Conservation (phyloP, 192 early-diverging fungal species). For the Cladochytrium replicatum region DNA sequence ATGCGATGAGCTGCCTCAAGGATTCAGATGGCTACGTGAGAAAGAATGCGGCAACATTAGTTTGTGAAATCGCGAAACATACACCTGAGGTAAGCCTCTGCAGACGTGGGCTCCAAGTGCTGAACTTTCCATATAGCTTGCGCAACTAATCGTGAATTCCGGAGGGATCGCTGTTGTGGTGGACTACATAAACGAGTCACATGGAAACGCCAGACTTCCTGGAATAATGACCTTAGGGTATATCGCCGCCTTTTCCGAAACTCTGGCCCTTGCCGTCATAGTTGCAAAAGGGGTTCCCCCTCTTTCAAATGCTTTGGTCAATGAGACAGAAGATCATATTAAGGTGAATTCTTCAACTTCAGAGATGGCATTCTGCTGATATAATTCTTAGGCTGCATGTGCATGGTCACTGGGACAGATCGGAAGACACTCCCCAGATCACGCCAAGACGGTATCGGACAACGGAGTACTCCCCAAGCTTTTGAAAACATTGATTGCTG, state of each 20-base stretch:
- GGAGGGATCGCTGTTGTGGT: constrained; percentile 47
- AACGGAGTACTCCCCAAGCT: constrained; percentile 44
- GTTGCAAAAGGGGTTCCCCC: constrained; percentile 46
- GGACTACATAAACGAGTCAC: constrained; percentile 41
- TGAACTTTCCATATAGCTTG: constrained; percentile 32
- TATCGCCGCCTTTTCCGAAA: constrained; percentile 50
- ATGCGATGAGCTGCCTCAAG: constrained; percentile 39
- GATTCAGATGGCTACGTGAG: constrained; percentile 39
- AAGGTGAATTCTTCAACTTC: too few relatives aligned
- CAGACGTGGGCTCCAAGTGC: too few relatives aligned
- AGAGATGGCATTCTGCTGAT: neutral
- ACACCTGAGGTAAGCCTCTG: constrained; percentile 45
- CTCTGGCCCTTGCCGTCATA: constrained; percentile 43
- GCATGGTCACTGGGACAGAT: constrained; percentile 56
- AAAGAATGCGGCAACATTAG: constrained; percentile 43
- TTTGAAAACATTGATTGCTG: constrained; percentile 32
- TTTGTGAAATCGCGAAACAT: constrained; percentile 54
- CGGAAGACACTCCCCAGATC: constrained; percentile 47
- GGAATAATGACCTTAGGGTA: constrained; percentile 52
- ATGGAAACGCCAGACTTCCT: constrained; percentile 40
- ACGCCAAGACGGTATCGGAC: constrained; percentile 47
- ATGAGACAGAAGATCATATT: constrained; percentile 42
- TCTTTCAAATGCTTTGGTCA: constrained; percentile 33
- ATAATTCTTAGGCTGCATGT: constrained; percentile 33
- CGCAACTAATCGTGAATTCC: constrained; percentile 50